Evolutionary conservation across 371 early-diverging fungal species (phyloP).

Genomic region (Mucor indicus): DNA sequence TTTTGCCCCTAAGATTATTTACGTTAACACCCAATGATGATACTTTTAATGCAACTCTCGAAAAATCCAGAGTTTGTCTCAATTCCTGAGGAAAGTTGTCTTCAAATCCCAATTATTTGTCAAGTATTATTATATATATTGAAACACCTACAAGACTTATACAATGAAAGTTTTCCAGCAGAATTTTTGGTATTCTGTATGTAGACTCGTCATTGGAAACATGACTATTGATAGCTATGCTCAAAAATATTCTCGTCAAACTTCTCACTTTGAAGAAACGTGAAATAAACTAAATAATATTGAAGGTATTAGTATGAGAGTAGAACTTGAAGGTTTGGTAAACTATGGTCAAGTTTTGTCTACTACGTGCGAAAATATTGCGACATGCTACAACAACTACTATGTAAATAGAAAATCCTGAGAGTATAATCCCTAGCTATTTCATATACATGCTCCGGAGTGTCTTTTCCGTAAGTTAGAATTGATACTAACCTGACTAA

Average conservation of each 20-base stretch:
- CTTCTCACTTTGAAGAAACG: neutral
- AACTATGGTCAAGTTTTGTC: constrained; percentile 5
- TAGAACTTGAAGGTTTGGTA: neutral
- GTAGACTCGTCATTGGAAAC: too few relatives aligned
- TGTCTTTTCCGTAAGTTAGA: neutral
- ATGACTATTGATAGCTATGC: too few relatives aligned
- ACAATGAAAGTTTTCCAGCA: neutral
- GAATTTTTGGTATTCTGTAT: constrained; percentile 3
- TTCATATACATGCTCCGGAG: neutral
- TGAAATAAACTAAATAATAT: constrained; percentile 1
- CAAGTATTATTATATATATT: too few relatives aligned
- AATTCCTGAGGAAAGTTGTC: too few relatives aligned
- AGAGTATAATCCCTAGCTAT: too few relatives aligned
- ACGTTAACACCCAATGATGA: too few relatives aligned
- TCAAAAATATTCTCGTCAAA: neutral
- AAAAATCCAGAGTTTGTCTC: too few relatives aligned
- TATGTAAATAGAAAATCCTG: constrained; percentile 3
- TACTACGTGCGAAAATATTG: constrained; percentile 1
- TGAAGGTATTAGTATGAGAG: neutral
- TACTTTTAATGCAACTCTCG: too few relatives aligned
- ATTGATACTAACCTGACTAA: too few relatives aligned
- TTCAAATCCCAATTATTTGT: too few relatives aligned
- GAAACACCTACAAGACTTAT: too few relatives aligned
- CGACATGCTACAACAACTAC: constrained; percentile 4
- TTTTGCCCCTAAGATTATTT: too few relatives aligned